Evolutionary conservation across 1,284 basidiomycete genomes (phyloP).

Genomic region (Lentinula novae-zelandiae): DNA sequence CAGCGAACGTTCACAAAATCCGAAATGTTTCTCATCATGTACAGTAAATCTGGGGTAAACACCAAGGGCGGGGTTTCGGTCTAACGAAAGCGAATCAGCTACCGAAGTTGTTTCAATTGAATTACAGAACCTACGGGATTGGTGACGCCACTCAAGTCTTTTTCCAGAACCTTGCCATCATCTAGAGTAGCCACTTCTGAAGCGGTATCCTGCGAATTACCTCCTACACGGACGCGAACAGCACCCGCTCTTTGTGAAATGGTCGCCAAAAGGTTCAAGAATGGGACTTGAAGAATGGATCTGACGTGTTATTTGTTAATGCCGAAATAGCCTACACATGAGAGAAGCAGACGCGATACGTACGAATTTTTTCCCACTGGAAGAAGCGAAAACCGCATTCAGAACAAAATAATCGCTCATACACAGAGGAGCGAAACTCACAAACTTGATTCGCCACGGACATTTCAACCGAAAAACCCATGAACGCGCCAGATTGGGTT

Average conservation of each 20-base stretch:
- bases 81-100: conserved; percentile 18
- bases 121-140: conserved; percentile 14
- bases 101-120: neutral
- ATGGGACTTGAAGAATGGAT: conserved; percentile 52
- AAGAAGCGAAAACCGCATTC: neutral
- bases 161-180: conserved; percentile 34
- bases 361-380: conserved; percentile 53
- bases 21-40: conserved; percentile 48
- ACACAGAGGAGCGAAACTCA: conserved; percentile 24
- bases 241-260: conserved; percentile 57
- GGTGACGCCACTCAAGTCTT: conserved; percentile 26
- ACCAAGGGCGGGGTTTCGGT: conserved; percentile 46
- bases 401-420: conserved; percentile 3
- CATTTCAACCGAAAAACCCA: conserved; percentile 55
- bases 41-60: conserved; percentile 45
- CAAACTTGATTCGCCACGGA: conserved; percentile 44
- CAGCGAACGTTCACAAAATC: conserved; percentile 39
- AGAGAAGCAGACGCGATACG: conserved; percentile 14
- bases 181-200: conserved; percentile 34
- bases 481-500: conserved; percentile 42
- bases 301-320: conserved; percentile 24
- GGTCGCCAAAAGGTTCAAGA: conserved; percentile 74
- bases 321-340: neutral
- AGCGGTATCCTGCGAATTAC: conserved; percentile 57
- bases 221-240: conserved; percentile 65